Base-by-base conservation (phyloP, 2,329 filamentous ascomycete species). In the Trichoderma cornu-damae region DNA sequence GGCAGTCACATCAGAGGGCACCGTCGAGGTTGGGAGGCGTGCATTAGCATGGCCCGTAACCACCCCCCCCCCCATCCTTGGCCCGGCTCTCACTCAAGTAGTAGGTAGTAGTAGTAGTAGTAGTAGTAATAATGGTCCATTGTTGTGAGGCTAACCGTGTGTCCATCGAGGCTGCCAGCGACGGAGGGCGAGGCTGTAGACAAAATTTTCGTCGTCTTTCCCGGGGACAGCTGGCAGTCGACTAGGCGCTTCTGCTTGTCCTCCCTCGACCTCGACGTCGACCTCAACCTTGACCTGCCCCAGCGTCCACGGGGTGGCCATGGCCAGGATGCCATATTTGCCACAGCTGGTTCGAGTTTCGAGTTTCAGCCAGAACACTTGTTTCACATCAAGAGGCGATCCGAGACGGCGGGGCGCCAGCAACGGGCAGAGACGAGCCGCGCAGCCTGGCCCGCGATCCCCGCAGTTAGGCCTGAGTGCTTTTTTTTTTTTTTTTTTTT, bases 401-500 rank as follows among this genome's bases (percentile, higher is more conserved):
- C 47, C 34, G 57, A 52, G 34, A 40, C 43, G 53, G 58, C 47
- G 58, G 53, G 54, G 49, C 49, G 49, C 49, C 58, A 57, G 34
- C 58, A 57, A 47, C 58, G 58, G 58, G 58, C 56, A 59, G 53
- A 59, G 53, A 59, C 58, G 58, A 59, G 58, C 58, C 58, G 58
- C 58, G 55, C 55, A 43, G 37, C 47, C 38, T 40, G 40, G 40
- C 30, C 20, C 38, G 22, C 43, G 57, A 63, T 61, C 64, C 69
- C 69, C 69, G 71, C 69, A 71, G 63, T 71, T 71, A 65, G 69
- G 69, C 69, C 61, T 69, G 67, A 66, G 64, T 71, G 69, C 69
- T 70, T 71, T 57, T 59, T 22, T 28, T 34, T 26, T 24, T 14
- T 18, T 18, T 18, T 18, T 18, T 2, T 30, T 9, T 6, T 30